Conservation (phyloP, 352 stramenopile species). For the Pythium guiyangense region DNA sequence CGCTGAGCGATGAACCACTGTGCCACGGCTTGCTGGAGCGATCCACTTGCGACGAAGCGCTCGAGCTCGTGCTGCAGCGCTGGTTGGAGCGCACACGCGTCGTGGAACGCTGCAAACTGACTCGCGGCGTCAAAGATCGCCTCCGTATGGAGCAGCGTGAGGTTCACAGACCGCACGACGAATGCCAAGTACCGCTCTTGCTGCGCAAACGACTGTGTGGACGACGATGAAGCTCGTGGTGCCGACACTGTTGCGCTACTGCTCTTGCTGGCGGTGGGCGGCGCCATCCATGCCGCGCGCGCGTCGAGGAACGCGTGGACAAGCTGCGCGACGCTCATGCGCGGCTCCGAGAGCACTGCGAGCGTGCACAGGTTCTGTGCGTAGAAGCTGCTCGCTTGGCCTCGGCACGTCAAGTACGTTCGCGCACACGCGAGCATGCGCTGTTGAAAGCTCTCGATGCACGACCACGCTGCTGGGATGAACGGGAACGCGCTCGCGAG, state of each 20-base stretch:
- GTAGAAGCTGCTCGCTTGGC: constrained; percentile 56
- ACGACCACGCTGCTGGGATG: constrained; percentile 58
- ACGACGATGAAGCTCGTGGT: not conserved
- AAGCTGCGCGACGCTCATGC: constrained; percentile 25
- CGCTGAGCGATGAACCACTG: constrained; percentile 32
- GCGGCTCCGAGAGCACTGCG: constrained; percentile 25
- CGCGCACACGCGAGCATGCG: constrained; percentile 42
- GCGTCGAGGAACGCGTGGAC: constrained; percentile 43
- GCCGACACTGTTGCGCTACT: constrained; percentile 3
- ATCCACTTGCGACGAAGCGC: constrained; percentile 27
- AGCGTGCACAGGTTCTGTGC: constrained; percentile 56
- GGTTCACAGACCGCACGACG: constrained; percentile 53
- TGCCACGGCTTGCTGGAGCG: constrained; percentile 21
- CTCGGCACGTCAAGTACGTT: constrained; percentile 46
- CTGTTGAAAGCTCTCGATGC: constrained; percentile 63
- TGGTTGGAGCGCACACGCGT: constrained; percentile 19
- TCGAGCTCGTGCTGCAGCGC: constrained; percentile 24
- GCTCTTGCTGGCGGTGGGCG: not conserved
- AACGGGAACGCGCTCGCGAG: constrained; percentile 46
- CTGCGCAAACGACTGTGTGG: constrained; percentile 3
- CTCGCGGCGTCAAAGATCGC: constrained; percentile 41
- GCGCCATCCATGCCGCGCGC: constrained; percentile 49
- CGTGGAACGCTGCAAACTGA: constrained; percentile 17
- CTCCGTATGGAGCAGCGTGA: constrained; percentile 50
- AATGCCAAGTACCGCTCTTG: constrained; percentile 37